These are phyloP conservation scores for Podospora appendiculata DNA, from an alignment of 495 filamentous ascomycete genomes.

Conservation along the genomic window DNA sequence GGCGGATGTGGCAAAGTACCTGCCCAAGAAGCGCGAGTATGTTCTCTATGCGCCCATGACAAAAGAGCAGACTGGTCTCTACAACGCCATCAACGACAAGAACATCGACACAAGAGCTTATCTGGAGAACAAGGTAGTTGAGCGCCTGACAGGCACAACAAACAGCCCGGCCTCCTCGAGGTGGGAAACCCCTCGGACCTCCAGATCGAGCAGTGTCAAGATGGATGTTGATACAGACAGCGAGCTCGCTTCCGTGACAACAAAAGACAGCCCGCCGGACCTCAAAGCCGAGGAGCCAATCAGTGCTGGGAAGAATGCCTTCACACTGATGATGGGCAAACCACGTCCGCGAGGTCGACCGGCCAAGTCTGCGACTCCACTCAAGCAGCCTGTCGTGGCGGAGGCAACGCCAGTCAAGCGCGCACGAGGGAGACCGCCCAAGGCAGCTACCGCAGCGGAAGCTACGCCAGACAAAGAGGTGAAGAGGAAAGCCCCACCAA, in stretches of 20 bases:
- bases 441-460: neutral
- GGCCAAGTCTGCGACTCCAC: conserved; percentile 4
- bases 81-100: conserved; percentile 74
- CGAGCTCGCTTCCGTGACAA: neutral
- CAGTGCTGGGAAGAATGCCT: conserved; percentile 31
- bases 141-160: conserved; percentile 47
- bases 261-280: conserved; percentile 6
- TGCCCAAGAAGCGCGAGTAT: conserved; percentile 97
- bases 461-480: conserved; percentile 9
- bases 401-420: neutral
- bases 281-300: conserved; percentile 2
- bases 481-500: conserved; percentile 38
- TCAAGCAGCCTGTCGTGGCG: neutral
- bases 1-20: conserved; percentile 76
- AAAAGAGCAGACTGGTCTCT: conserved; percentile 79
- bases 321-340: conserved; percentile 42
- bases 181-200: conserved; percentile 28
- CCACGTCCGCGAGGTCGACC: conserved; percentile 14
- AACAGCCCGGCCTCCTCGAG: conserved; percentile 27
- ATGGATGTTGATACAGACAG: conserved; percentile 9
- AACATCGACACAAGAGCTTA: conserved; percentile 63
- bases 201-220: conserved; percentile 26
- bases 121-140: conserved; percentile 76
- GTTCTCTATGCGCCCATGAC: conserved; percentile 88
- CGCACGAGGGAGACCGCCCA: conserved; percentile 11